Conservation (phyloP, 441 rosid genomes). For the Flueggea neowawraea region DNA sequence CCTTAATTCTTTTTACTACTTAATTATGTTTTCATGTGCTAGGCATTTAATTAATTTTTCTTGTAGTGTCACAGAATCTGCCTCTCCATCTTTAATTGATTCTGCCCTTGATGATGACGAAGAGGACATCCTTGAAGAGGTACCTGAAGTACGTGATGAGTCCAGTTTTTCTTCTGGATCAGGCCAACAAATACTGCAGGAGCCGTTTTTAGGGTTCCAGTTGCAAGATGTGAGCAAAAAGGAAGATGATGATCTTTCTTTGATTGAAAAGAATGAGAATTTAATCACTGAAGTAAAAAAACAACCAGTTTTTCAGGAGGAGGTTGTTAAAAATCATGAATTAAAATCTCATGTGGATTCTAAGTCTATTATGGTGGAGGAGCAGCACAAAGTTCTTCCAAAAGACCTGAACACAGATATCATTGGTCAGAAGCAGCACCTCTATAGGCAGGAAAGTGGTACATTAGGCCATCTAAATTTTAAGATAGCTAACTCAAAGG, state of each 20-base stretch:
- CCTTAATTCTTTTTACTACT: slow-evolving; percentile 6
- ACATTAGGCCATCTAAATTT: slow-evolving; percentile 35
- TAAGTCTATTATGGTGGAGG: slow-evolving; percentile 27
- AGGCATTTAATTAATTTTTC: slow-evolving; percentile 25
- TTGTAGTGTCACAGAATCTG: slow-evolving; percentile 45
- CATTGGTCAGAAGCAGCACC: slow-evolving; percentile 28
- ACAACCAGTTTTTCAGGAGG: slow-evolving; percentile 21
- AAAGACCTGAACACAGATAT: slow-evolving; percentile 27
- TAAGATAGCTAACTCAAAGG: slow-evolving; percentile 25
- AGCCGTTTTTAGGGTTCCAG: slow-evolving; percentile 20
- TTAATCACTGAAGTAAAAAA: slow-evolving; percentile 19
- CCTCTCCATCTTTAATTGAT: slow-evolving; percentile 29
- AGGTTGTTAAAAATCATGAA: slow-evolving; percentile 16
- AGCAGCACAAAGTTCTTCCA: slow-evolving; percentile 27
- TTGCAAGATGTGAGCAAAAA: slow-evolving; percentile 20
- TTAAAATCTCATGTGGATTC: slow-evolving; percentile 27
- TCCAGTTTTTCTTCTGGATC: slow-evolving; percentile 30
- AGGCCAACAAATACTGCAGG: slow-evolving; percentile 28
- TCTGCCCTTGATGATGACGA: slow-evolving; percentile 43
- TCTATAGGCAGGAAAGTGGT: slow-evolving; percentile 30
- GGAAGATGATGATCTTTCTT: slow-evolving; percentile 24
- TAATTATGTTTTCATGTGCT: slow-evolving; percentile 9
- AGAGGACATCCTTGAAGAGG: slow-evolving; percentile 41
- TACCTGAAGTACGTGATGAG: slow-evolving; percentile 21
- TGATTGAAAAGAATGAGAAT: slow-evolving; percentile 20